These are phyloP conservation scores for Backusella sp. DNA, from an alignment of 192 early-diverging fungal species.

Conservation along the genomic window DNA sequence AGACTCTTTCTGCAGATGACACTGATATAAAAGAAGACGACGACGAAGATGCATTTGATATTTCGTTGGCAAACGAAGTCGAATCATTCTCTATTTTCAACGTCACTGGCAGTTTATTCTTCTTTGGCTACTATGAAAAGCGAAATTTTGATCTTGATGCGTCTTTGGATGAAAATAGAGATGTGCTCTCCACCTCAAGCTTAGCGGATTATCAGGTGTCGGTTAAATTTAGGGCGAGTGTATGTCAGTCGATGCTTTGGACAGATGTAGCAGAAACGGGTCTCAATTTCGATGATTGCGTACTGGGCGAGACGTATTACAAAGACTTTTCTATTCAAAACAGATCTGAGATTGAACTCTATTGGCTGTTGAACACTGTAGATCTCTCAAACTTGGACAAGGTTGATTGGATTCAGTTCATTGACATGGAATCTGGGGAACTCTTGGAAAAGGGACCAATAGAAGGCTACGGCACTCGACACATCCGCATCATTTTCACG, in stretches of 20 bases:
- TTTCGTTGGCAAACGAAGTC: constrained; percentile 48
- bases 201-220: constrained; percentile 55
- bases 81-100: constrained; percentile 69
- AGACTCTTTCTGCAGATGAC: constrained; percentile 33
- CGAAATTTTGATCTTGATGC: background rate
- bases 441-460: constrained; percentile 53
- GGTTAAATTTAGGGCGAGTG: constrained; percentile 78
- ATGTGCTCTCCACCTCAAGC: constrained; percentile 15
- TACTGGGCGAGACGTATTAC: constrained; percentile 84
- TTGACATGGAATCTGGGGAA: constrained; percentile 70
- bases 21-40: constrained; percentile 24
- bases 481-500: constrained; percentile 82
- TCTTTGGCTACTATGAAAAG: constrained; percentile 64
- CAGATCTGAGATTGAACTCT: constrained; percentile 86
- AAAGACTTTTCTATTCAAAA: constrained; percentile 90
- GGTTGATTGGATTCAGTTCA: constrained; percentile 67
- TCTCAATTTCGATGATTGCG: constrained; percentile 93
- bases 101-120: constrained; percentile 81
- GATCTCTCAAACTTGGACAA: constrained; percentile 60
- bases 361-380: constrained; percentile 78
- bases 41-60: constrained; percentile 30
- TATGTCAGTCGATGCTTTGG: constrained; percentile 88
- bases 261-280: constrained; percentile 92
- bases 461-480: constrained; percentile 62
- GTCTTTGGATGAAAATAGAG: background rate